Evolutionary conservation across 2,329 filamentous ascomycete species (phyloP), one percentile per base, ranked within the genome.

Genomic region (Hansfordia pulvinata): DNA sequence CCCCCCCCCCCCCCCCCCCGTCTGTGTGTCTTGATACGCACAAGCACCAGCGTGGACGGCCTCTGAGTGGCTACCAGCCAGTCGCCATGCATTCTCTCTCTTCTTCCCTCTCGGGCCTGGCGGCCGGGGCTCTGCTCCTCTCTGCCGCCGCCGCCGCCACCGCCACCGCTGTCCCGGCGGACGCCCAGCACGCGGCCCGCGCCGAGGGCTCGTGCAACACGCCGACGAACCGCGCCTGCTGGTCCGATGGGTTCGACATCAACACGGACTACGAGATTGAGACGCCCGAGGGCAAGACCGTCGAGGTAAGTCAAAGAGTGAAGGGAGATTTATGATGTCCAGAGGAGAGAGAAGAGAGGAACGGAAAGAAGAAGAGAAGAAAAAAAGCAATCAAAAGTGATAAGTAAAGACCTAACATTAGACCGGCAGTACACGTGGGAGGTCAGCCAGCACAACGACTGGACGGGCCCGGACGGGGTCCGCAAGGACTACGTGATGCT

Each of bases 401-500:
- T n/a, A n/a, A n/a, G 20, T 11, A 21, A 10, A 21, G 6, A 21
- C n/a, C 6, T 7, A 7, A n/a, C 20, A 21, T 11, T 11, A 6
- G n/a, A 6, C 20, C n/a, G 20, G 7, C 13, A 23, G 21, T 23
- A 23, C 11, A 6, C 8, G 4, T 15, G 9, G 10, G 11, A 8
- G 8, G 11, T 30, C 15, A 17, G 27, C 11, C 6, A 20, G n/a
- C 21, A 15, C 12, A 16, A 13, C 4, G 10, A 16, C 9, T 29
- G 37, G 35, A 23, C 25, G 5, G 40, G 37, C 2, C 39, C 40
- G 5, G 42, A 45, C 21, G 42, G 42, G 5, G 30, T 35, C 5
- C 26, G 33, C 3, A 42, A 42, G 26, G 26, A 25, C 10, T 39
- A 52, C 4, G 60, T 58, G 4, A 61, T 85, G 32, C 56, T 80